A percentile compares a stretch with the other conserved stretches of the same genome.
These are phyloP conservation scores for Conticribra weissflogii DNA, from an alignment of 108 stramenopile species.

Conservation along the genomic window DNA sequence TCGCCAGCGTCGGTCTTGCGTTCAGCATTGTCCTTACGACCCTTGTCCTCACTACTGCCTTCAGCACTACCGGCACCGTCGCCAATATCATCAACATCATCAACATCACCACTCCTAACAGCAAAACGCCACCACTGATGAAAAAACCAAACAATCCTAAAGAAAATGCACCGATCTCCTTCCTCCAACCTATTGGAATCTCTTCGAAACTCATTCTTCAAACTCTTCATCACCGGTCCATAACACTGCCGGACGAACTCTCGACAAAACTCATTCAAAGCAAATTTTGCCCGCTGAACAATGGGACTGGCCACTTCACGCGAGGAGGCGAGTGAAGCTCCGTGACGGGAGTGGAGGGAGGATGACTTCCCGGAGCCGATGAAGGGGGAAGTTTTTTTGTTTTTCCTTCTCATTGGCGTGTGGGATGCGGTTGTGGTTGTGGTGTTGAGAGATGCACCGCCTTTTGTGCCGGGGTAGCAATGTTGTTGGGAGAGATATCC, in stretches of 20 bases:
- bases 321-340: slow-evolving; percentile 22
- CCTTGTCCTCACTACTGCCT: neutral
- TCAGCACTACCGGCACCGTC: no score
- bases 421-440: neutral
- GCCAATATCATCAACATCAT: slow-evolving; percentile 4
- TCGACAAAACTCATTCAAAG: slow-evolving; percentile 70
- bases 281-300: slow-evolving; percentile 53
- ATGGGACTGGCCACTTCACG: slow-evolving; percentile 49
- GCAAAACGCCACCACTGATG: slow-evolving; percentile 80
- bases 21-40: neutral
- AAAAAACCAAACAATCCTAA: slow-evolving; percentile 86
- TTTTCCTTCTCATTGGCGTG: slow-evolving; percentile 42
- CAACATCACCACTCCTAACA: slow-evolving; percentile 10
- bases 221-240: slow-evolving; percentile 86
- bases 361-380: slow-evolving; percentile 62
- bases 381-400: slow-evolving; percentile 66
- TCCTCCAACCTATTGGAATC: slow-evolving; percentile 85
- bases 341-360: slow-evolving; percentile 38
- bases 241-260: slow-evolving; percentile 77
- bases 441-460: slow-evolving; percentile 4
- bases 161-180: slow-evolving; percentile 77
- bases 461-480: neutral
- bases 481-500: slow-evolving; percentile 22
- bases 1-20: slow-evolving; percentile 11
- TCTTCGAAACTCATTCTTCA: slow-evolving; percentile 91